phyloP scores from a whole-genome alignment of 495 filamentous ascomycete species.

The Aspergillus asperescens region DNA sequence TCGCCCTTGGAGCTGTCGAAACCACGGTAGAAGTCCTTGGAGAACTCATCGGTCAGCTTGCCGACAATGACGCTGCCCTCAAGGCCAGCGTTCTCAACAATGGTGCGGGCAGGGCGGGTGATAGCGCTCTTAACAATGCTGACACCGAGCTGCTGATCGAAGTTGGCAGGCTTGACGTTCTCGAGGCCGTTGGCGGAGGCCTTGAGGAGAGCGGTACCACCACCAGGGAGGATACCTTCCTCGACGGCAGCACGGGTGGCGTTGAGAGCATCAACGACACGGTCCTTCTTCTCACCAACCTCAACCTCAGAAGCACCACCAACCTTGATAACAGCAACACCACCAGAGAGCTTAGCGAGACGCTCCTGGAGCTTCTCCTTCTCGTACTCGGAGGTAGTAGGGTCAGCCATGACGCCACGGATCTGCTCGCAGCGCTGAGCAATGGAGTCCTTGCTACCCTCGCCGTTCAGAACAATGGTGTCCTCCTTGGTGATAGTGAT shows the following conservation, averaged over 20 bases:
- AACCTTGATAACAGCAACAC: constrained; percentile 99
- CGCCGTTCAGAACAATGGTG: constrained; percentile 97
- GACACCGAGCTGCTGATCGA: constrained; percentile 98
- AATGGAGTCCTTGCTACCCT: constrained; percentile 91
- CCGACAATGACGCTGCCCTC: constrained; percentile 96
- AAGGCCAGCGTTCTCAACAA: constrained; percentile 94
- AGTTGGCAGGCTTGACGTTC: constrained; percentile 82
- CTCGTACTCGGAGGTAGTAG: constrained; percentile 94
- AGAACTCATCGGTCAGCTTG: constrained; percentile 94
- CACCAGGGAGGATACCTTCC: constrained; percentile 96
- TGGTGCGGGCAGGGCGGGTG: constrained; percentile 86
- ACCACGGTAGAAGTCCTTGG: constrained; percentile 92
- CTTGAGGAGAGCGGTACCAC: constrained; percentile 97
- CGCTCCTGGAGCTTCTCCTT: constrained; percentile 99
- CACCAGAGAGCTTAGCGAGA: constrained; percentile 97
- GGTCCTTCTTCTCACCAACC: constrained; percentile 99
- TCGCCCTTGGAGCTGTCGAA: constrained; percentile 94
- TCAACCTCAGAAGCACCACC: constrained; percentile 96
- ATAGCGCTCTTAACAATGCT: constrained; percentile 96
- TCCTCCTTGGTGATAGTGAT: constrained; percentile 99
- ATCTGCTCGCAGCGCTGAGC: constrained; percentile 97
- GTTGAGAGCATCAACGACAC: constrained; percentile 96
- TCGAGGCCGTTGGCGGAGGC: constrained; percentile 83
- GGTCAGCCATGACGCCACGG: constrained; percentile 91
- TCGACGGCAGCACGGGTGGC: constrained; percentile 97